Evolutionary conservation across 2,329 filamentous ascomycete genomes (phyloP).

Genomic region (Scedosporium apiospermum): DNA sequence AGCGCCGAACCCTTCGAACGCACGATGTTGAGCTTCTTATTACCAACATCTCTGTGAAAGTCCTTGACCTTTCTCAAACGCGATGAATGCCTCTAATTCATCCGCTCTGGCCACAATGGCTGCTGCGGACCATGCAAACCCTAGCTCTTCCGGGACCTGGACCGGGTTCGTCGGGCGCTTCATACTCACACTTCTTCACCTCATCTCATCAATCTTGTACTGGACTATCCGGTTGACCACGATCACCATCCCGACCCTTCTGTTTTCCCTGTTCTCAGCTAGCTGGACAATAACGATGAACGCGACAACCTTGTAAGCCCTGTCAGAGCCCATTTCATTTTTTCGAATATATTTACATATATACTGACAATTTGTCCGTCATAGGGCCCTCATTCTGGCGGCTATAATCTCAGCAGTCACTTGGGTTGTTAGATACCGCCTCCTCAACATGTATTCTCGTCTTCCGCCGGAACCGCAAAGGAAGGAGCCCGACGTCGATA

Average conservation of each 20-base stretch:
- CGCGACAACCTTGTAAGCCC: slow-evolving; percentile 76
- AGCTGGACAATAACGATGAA: slow-evolving; percentile 98
- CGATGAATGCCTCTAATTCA: slow-evolving; percentile 1
- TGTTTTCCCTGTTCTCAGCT: slow-evolving; percentile 84
- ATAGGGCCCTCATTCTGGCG: slow-evolving; percentile 65
- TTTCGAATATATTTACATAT: neutral
- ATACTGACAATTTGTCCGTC: slow-evolving; percentile 9
- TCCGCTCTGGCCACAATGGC: slow-evolving; percentile 27
- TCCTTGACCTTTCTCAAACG: neutral
- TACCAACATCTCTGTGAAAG: neutral
- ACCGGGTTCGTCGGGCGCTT: slow-evolving; percentile 46
- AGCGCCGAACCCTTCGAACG: too few species aligned
- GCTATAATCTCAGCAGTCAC: slow-evolving; percentile 74
- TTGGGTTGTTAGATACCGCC: slow-evolving; percentile 92
- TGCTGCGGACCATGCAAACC: slow-evolving; percentile 19
- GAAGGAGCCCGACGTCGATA: slow-evolving; percentile 89
- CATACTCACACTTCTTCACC: slow-evolving; percentile 44
- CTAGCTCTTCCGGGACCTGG: slow-evolving; percentile 39
- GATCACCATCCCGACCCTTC: slow-evolving; percentile 78
- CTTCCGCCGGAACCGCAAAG: slow-evolving; percentile 89
- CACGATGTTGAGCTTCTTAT: neutral
- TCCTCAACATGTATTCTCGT: slow-evolving; percentile 93
- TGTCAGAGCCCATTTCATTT: neutral
- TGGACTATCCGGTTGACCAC: slow-evolving; percentile 79
- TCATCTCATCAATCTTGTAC: slow-evolving; percentile 54